Conservation (phyloP, 805 yeast genomes). For the Barnettozyma populi region DNA sequence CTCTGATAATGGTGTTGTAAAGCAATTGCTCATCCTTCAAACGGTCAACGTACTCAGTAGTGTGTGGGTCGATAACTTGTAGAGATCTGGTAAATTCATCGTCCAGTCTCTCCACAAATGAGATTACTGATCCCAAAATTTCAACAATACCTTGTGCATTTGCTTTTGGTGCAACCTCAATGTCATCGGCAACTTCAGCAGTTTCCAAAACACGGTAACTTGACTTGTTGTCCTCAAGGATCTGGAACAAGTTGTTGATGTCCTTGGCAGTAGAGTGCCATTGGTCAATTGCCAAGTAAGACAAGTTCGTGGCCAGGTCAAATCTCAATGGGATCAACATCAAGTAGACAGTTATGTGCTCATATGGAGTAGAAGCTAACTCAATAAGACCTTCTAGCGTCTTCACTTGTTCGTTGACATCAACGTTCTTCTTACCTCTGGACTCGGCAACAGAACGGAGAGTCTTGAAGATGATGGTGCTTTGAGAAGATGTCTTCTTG, state of each 20-base stretch:
- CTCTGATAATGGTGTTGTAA: constrained; percentile 72
- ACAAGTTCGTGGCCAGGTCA: constrained; percentile 63
- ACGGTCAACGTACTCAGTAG: constrained; percentile 87
- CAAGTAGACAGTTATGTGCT: constrained; percentile 70
- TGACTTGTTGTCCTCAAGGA: constrained; percentile 57
- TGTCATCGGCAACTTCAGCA: constrained; percentile 65
- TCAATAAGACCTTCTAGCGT: constrained; percentile 56
- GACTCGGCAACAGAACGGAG: constrained; percentile 74
- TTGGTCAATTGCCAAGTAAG: constrained; percentile 70
- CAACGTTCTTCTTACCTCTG: constrained; percentile 94
- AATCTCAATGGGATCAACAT: constrained; percentile 84
- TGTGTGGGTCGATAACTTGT: constrained; percentile 89
- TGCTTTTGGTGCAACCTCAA: constrained; percentile 63
- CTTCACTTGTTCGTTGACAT: constrained; percentile 69
- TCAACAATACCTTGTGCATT: constrained; percentile 63
- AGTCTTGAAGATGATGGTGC: constrained; percentile 53
- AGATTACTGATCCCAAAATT: constrained; percentile 77
- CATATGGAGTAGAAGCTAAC: constrained; percentile 56
- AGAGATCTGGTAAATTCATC: constrained; percentile 89
- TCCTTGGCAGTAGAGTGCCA: constrained; percentile 73
- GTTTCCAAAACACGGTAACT: constrained; percentile 70
- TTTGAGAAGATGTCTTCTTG: constrained; percentile 25
- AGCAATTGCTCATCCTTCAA: constrained; percentile 79
- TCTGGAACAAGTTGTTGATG: constrained; percentile 52
- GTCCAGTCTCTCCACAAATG: constrained; percentile 88